Evolutionary conservation across 768 basidiomycete species (phyloP).

Genomic region (Mycena latifolia): DNA sequence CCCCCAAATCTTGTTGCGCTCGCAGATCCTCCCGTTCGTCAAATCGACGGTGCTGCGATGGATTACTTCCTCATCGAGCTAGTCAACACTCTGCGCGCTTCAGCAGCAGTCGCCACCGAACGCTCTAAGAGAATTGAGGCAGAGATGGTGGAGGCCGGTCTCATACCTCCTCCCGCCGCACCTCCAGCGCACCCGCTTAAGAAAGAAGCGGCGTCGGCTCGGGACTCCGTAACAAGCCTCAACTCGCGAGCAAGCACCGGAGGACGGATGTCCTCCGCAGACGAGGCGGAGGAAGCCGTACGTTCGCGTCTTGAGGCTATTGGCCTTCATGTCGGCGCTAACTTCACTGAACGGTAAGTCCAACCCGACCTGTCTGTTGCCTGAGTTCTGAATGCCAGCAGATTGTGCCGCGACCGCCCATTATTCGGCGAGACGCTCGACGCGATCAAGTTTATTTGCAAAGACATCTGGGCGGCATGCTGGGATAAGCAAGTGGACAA

Average conservation of each 20-base stretch:
- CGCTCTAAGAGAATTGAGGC: constrained; percentile 78
- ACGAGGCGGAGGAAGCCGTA: constrained; percentile 83
- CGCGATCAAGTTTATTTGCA: constrained; percentile 95
- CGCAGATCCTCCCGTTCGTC: constrained; percentile 71
- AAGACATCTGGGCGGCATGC: constrained; percentile 92
- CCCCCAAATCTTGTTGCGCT: constrained; percentile 59
- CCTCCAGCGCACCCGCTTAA: constrained; percentile 54
- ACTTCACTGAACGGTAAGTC: constrained; percentile 85
- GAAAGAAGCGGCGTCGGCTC: constrained; percentile 53
- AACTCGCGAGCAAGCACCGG: constrained; percentile 49
- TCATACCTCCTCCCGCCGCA: constrained; percentile 63
- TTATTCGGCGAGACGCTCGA: constrained; percentile 89
- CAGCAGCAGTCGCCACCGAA: constrained; percentile 77
- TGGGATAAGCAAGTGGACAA: constrained; percentile 98
- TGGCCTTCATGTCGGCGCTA: constrained; percentile 88
- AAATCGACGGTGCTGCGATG: constrained; percentile 78
- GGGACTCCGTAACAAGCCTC: constrained; percentile 60
- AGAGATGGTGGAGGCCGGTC: constrained; percentile 84
- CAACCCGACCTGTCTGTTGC: neutral
- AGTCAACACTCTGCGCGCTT: constrained; percentile 79
- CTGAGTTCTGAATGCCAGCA: constrained; percentile 43
- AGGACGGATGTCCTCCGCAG: constrained; percentile 50
- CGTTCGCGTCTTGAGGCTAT: constrained; percentile 82
- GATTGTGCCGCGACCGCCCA: constrained; percentile 80
- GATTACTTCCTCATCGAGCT: constrained; percentile 91